Percentiles rank a stretch among this genome's conserved stretches.
These are phyloP conservation scores for Rhizopogon parksii DNA, from an alignment of 1,284 basidiomycete species.

Conservation along the genomic window DNA sequence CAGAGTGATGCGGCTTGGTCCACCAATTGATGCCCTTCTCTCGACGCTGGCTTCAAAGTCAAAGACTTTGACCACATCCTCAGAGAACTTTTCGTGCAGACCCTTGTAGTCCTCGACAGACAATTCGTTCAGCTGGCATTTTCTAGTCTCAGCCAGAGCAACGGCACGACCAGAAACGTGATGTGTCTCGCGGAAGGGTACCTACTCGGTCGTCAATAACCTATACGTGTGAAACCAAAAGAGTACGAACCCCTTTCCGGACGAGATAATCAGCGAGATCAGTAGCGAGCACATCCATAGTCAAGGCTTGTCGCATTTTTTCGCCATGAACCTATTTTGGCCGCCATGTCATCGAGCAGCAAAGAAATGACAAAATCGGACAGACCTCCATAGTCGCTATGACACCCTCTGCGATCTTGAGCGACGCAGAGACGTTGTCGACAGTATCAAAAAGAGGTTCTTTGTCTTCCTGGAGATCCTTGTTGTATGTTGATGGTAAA, in stretches of 20 bases:
- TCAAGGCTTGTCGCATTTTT: slow-evolving; percentile 86
- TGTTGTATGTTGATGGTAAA: slow-evolving; percentile 97
- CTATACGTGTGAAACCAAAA: neutral
- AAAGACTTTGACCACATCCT: slow-evolving; percentile 80
- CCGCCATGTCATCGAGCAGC: neutral
- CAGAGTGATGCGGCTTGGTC: slow-evolving; percentile 81
- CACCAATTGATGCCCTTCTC: slow-evolving; percentile 87
- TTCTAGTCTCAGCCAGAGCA: slow-evolving; percentile 81
- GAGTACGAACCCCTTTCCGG: slow-evolving; percentile 80
- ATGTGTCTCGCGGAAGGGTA: slow-evolving; percentile 97
- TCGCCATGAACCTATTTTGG: slow-evolving; percentile 69
- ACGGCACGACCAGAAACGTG: slow-evolving; percentile 96
- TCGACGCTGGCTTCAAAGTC: slow-evolving; percentile 96
- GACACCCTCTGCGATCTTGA: slow-evolving; percentile 93
- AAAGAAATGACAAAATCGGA: slow-evolving; percentile 4
- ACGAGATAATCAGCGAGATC: slow-evolving; percentile 98
- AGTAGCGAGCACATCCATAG: slow-evolving; percentile 96
- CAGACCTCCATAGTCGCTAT: slow-evolving; percentile 80
- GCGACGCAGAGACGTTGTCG: slow-evolving; percentile 83
- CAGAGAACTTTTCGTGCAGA: slow-evolving; percentile 73
- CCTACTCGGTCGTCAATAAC: slow-evolving; percentile 32
- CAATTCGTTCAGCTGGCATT: slow-evolving; percentile 78
- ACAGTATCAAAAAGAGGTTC: slow-evolving; percentile 95
- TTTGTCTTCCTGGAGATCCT: slow-evolving; percentile 98
- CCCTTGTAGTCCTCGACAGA: slow-evolving; percentile 73